Evolutionary conservation across 768 basidiomycete genomes (phyloP).

Genomic region (Mycena sanguinolenta): DNA sequence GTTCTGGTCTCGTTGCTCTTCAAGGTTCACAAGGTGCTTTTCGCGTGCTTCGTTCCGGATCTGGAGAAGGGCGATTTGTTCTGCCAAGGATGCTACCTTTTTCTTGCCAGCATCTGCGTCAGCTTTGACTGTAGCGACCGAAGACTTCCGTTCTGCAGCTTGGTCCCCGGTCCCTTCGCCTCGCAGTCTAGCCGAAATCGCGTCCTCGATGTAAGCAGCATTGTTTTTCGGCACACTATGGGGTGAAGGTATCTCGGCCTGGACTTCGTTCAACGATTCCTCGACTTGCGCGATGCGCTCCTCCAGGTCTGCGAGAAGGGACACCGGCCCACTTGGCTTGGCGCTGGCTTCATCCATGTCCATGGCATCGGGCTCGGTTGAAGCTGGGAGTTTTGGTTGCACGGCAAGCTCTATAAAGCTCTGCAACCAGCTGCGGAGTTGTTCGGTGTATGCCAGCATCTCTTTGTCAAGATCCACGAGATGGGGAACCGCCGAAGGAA

Average conservation of each 20-base stretch:
- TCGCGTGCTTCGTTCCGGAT: neutral
- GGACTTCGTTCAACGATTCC: neutral
- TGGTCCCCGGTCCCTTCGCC: neutral
- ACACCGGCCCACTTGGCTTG: neutral
- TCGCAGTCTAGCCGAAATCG: neutral
- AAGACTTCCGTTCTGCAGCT: neutral
- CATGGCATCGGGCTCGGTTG: constrained; percentile 14
- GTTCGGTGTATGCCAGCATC: constrained; percentile 22
- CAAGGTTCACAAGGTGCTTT: neutral
- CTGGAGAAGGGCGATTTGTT: neutral
- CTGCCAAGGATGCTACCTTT: neutral
- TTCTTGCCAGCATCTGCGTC: neutral
- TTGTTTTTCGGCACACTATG: neutral
- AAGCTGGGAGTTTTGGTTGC: neutral
- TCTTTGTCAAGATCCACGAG: constrained; percentile 10
- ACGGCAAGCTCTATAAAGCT: constrained; percentile 19
- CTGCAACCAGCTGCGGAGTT: constrained; percentile 21
- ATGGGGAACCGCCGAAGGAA: constrained; percentile 22
- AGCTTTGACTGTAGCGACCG: neutral
- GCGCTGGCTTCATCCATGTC: constrained; percentile 12
- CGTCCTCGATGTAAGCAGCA: constrained; percentile 3
- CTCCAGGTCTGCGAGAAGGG: neutral
- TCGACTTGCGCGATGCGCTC: constrained; percentile 8
- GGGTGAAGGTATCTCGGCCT: neutral
- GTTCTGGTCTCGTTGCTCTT: neutral